phyloP scores from a whole-genome alignment of 2,329 filamentous ascomycete species.

The Nectriaceae sp. region DNA sequence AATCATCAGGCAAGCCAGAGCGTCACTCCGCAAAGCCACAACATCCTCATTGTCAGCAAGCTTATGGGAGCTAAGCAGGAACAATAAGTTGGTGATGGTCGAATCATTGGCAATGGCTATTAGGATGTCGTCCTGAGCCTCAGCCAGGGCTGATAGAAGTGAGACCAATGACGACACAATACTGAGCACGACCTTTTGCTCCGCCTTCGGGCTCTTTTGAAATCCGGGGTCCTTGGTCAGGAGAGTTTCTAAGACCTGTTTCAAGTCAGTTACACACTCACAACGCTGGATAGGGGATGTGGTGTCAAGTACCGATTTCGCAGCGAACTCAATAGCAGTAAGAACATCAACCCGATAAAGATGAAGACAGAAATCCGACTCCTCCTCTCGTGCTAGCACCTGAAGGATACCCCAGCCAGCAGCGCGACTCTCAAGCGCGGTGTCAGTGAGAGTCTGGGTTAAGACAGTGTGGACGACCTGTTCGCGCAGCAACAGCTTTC shows the following conservation, averaged over 20 bases:
- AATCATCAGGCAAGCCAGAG: constrained; percentile 56
- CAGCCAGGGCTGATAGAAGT: constrained; percentile 55
- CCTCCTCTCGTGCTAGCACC: constrained; percentile 63
- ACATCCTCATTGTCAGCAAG: constrained; percentile 46
- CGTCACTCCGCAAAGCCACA: constrained; percentile 44
- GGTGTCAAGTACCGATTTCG: constrained; percentile 38
- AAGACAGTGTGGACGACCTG: constrained; percentile 65
- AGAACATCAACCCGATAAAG: constrained; percentile 63
- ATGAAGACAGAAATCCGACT: constrained; percentile 67
- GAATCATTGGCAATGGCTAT: constrained; percentile 52
- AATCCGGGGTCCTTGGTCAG: constrained; percentile 43
- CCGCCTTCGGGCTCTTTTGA: constrained; percentile 51
- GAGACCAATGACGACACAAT: constrained; percentile 56
- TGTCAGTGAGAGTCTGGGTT: constrained; percentile 64
- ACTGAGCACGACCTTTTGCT: constrained; percentile 55
- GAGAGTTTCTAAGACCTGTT: constrained; percentile 48
- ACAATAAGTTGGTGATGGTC: constrained; percentile 54
- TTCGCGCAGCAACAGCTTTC: constrained; percentile 67
- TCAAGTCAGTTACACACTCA: constrained; percentile 5
- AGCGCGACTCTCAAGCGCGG: constrained; percentile 62
- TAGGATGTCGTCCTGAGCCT: constrained; percentile 62
- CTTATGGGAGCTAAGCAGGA: constrained; percentile 51
- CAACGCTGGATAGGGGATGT: not conserved
- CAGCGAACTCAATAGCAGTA: constrained; percentile 60
- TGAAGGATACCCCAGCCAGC: constrained; percentile 69